Conservation (phyloP, 2,329 filamentous ascomycete genomes). For the Aspergillus latus region DNA sequence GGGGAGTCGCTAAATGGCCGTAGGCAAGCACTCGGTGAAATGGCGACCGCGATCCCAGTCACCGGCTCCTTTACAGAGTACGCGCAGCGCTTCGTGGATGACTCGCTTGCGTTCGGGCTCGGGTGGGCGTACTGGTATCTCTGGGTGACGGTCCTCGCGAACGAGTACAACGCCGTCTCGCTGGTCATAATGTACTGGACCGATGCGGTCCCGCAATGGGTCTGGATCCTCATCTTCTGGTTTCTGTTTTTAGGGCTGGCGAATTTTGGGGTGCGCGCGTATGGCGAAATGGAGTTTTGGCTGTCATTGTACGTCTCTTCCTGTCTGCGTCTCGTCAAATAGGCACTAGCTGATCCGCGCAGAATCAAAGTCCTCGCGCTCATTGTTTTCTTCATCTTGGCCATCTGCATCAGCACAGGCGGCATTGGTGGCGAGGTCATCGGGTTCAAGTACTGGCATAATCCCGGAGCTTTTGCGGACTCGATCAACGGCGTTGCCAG, state of each 20-base stretch:
- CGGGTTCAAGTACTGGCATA: conserved; percentile 69
- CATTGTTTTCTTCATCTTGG: conserved; percentile 77
- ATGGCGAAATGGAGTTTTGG: conserved; percentile 72
- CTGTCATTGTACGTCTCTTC: conserved; percentile 59
- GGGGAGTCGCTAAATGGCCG: too few relatives aligned
- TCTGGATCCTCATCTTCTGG: conserved; percentile 71
- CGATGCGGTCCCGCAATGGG: conserved; percentile 57
- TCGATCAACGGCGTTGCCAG: conserved; percentile 50
- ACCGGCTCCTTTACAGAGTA: conserved; percentile 74
- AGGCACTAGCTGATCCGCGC: not conserved
- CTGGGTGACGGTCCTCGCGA: conserved; percentile 52
- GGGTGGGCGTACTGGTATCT: conserved; percentile 82
- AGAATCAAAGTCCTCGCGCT: conserved; percentile 66
- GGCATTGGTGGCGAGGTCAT: conserved; percentile 63
- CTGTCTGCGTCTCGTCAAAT: not conserved
- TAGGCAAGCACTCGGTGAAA: conserved; percentile 55
- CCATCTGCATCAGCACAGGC: conserved; percentile 71
- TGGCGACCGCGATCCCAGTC: conserved; percentile 75
- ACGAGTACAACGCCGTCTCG: conserved; percentile 14
- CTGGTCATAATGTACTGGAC: conserved; percentile 75
- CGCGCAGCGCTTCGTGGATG: conserved; percentile 74
- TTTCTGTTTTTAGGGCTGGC: conserved; percentile 60
- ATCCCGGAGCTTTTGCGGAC: conserved; percentile 68
- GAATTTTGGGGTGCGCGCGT: conserved; percentile 68
- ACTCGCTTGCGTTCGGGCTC: conserved; percentile 68